phyloP scores from a whole-genome alignment of 2,329 filamentous ascomycete genomes.

The Aspergillus awamori region DNA sequence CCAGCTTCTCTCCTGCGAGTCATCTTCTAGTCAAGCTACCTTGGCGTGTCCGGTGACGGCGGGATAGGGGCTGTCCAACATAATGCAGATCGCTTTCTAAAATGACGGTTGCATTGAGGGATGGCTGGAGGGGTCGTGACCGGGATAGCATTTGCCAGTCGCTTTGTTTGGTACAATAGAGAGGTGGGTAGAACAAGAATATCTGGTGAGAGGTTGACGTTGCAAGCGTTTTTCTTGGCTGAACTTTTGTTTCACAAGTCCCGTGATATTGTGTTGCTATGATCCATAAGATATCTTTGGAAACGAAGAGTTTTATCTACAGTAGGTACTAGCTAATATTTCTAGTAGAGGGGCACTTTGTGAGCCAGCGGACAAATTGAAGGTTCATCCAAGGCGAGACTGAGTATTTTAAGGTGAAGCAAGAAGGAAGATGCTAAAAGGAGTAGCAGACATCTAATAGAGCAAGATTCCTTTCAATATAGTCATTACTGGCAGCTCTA shows the following conservation, averaged over 20 bases:
- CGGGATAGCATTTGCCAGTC: not conserved
- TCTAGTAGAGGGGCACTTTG: too few species aligned
- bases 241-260: not conserved
- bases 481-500: too few species aligned
- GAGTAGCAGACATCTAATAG: too few species aligned
- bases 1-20: constrained; percentile 1
- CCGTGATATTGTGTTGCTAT: not conserved
- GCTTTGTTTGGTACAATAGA: not conserved
- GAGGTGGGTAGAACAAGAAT: not conserved
- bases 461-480: too few species aligned
- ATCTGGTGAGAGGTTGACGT: not conserved
- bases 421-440: too few species aligned
- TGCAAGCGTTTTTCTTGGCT: constrained; percentile 1
- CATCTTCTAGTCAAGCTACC: not conserved
- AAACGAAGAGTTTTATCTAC: too few species aligned
- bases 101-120: constrained; percentile 8
- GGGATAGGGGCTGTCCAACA: constrained; percentile 4
- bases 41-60: constrained; percentile 13
- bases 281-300: too few species aligned
- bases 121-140: not conserved
- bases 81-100: not conserved
- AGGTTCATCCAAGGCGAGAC: too few species aligned
- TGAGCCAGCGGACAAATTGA: too few species aligned
- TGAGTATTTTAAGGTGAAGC: too few species aligned
- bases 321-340: too few species aligned